Conservation (phyloP, 495 filamentous ascomycete species). For the Daldinia childiae region DNA sequence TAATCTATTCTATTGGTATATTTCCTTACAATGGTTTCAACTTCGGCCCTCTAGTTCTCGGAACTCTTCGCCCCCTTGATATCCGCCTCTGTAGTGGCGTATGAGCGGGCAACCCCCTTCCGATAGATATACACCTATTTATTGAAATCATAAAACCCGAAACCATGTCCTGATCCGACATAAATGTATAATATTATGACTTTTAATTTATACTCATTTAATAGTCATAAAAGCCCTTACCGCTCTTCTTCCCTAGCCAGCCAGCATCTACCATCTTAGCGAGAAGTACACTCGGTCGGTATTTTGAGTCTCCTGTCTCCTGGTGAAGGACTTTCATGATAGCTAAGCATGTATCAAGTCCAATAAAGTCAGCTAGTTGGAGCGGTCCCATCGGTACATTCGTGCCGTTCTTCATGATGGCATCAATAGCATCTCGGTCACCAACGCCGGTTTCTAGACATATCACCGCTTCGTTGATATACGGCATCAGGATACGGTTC, state of each 20-base stretch:
- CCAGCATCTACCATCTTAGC: conserved; percentile 97
- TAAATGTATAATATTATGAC: background rate
- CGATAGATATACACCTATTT: background rate
- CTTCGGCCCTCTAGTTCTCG: background rate
- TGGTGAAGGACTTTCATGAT: conserved; percentile 97
- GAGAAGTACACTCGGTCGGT: conserved; percentile 84
- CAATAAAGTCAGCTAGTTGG: conserved; percentile 95
- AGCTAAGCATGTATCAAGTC: conserved; percentile 92
- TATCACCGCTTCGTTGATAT: conserved; percentile 98
- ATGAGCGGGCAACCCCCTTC: too few relatives aligned
- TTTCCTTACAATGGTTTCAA: background rate
- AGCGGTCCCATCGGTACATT: conserved; percentile 98
- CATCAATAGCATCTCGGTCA: conserved; percentile 87
- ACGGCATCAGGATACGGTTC: conserved; percentile 97
- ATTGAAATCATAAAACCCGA: background rate
- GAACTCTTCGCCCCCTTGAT: too few relatives aligned
- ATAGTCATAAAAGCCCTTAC: conserved; percentile 96
- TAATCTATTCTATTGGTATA: background rate
- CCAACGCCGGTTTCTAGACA: conserved; percentile 96
- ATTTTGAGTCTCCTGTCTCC: conserved; percentile 95
- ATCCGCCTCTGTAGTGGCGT: too few relatives aligned
- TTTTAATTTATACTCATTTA: conserved; percentile 31
- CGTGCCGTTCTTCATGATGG: conserved; percentile 98
- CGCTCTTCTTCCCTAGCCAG: conserved; percentile 97
- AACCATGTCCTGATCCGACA: background rate